A percentile compares a stretch with the other conserved stretches of the same genome.
phyloP scores from a whole-genome alignment of 2,329 filamentous ascomycete species.

The Talaromyces rugulosus region DNA sequence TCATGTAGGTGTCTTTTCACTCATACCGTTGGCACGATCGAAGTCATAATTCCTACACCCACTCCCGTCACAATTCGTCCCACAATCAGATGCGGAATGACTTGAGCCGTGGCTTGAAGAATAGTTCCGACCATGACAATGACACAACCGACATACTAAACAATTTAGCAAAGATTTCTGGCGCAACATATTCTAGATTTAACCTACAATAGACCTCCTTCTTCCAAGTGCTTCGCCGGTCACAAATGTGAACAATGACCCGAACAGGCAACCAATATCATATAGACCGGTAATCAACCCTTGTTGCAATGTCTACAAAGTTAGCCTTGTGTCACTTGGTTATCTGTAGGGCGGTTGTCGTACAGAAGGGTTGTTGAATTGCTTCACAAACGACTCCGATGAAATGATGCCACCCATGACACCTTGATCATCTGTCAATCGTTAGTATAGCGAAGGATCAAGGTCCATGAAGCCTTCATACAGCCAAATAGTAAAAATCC shows the following conservation, averaged over 20 bases:
- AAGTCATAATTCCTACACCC: slow-evolving; percentile 38
- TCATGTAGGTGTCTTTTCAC: neutral
- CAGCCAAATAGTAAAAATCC: slow-evolving; percentile 2
- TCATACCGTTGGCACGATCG: neutral
- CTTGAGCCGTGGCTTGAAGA: slow-evolving; percentile 22
- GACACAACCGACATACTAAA: neutral
- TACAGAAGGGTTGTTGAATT: neutral
- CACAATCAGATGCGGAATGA: slow-evolving; percentile 26
- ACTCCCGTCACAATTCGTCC: slow-evolving; percentile 46
- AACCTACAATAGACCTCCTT: neutral
- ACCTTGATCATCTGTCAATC: slow-evolving; percentile 1
- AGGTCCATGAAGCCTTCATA: neutral
- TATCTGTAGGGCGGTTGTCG: neutral
- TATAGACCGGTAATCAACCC: neutral
- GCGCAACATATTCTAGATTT: neutral
- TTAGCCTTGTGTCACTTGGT: neutral
- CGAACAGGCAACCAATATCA: neutral
- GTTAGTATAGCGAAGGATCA: neutral
- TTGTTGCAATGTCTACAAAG: neutral
- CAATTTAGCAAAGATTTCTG: neutral
- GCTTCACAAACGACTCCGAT: neutral
- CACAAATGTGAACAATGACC: neutral
- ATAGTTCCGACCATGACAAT: slow-evolving; percentile 19
- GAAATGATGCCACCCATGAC: neutral
- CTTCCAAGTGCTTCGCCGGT: neutral